A percentile compares a stretch with the other conserved stretches of the same genome.
phyloP scores from a whole-genome alignment of 345 rosid genomes.

The Hypericum perforatum region DNA sequence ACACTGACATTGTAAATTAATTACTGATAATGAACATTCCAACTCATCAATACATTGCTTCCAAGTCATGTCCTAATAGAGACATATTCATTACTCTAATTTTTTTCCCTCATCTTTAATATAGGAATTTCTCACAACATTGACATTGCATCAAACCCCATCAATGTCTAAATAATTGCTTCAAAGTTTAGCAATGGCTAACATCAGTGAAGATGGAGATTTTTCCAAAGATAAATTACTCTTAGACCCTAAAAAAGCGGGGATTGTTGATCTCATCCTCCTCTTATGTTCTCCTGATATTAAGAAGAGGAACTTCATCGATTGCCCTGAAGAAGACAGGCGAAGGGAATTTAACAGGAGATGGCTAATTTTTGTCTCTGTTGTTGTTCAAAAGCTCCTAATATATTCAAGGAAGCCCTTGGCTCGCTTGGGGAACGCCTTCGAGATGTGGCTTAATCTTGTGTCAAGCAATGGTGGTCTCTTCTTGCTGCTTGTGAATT shows the following conservation, averaged over 20 bases:
- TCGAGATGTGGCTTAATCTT: conserved; percentile 14
- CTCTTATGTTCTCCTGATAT: conserved; percentile 13
- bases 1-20: too few species aligned
- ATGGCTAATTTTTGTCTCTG: conserved; percentile 20
- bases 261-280: conserved; percentile 3
- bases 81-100: too few species aligned
- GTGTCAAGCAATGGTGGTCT: conserved; percentile 12
- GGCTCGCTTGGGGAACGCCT: conserved; percentile 1
- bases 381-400: conserved; percentile 7
- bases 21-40: too few species aligned
- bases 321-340: conserved; percentile 3
- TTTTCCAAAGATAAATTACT: conserved; percentile 5
- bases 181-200: conserved; percentile 5
- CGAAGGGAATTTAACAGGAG: conserved; percentile 1
- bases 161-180: neutral
- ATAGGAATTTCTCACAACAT: too few species aligned
- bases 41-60: too few species aligned
- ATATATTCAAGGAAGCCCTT: neutral
- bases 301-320: conserved; percentile 10
- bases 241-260: conserved; percentile 14
- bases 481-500: conserved; percentile 1
- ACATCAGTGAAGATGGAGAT: neutral
- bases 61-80: too few species aligned
- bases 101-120: too few species aligned
- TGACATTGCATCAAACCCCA: too few species aligned